phyloP scores from a whole-genome alignment of 2,329 filamentous ascomycete genomes.

The Stachybotrys chlorohalonatus region DNA sequence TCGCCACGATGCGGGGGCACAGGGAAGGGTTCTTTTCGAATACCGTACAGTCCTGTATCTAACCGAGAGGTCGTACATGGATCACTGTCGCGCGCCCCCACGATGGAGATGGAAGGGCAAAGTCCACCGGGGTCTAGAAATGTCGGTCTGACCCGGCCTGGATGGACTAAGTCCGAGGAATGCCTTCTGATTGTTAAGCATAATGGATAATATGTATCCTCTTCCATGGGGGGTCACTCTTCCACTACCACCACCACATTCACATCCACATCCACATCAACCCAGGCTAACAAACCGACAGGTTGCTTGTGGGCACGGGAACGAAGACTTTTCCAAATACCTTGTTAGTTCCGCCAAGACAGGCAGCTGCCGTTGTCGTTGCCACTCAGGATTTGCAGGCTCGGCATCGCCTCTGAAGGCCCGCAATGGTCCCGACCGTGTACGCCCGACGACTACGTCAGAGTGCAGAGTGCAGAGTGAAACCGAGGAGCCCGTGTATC shows the following conservation, averaged over 20 bases:
- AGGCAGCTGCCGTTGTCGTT: too few relatives aligned
- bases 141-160: not conserved
- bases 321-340: too few relatives aligned
- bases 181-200: not conserved
- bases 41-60: too few relatives aligned
- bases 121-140: not conserved
- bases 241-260: too few relatives aligned
- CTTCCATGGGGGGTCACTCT: too few relatives aligned
- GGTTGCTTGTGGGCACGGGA: too few relatives aligned
- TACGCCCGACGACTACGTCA: not conserved
- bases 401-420: not conserved
- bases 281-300: too few relatives aligned
- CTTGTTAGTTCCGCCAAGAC: too few relatives aligned
- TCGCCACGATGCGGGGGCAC: not conserved
- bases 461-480: not conserved
- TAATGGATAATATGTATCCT: not conserved
- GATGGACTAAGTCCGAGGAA: not conserved
- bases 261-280: too few relatives aligned
- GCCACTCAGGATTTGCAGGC: too few relatives aligned
- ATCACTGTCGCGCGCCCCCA: not conserved
- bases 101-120: not conserved
- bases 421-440: not conserved
- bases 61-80: not conserved
- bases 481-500: not conserved
- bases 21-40: not conserved